Evolutionary conservation across 257 asterid genomes (phyloP).

Genomic region (Nicotiana benthamiana): DNA sequence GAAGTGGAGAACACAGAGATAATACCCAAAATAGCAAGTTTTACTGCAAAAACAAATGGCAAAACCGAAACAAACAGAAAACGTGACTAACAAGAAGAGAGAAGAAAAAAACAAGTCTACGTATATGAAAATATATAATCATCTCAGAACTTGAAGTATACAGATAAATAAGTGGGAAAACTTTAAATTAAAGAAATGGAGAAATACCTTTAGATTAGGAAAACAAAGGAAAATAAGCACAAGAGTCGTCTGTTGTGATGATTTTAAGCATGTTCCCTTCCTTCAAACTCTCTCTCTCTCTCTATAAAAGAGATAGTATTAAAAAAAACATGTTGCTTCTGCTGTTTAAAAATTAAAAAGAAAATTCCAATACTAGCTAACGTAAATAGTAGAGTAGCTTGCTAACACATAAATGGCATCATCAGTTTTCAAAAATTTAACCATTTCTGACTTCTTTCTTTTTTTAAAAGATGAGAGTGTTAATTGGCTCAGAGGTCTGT

Average conservation of each 20-base stretch:
- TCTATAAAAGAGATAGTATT: neutral
- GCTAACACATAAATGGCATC: neutral
- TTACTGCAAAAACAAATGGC: neutral
- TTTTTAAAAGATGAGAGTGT: neutral
- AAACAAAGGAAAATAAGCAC: slow-evolving; percentile 55
- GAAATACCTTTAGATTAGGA: slow-evolving; percentile 63
- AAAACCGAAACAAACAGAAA: neutral
- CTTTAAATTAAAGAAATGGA: slow-evolving; percentile 8
- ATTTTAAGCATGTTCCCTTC: slow-evolving; percentile 60
- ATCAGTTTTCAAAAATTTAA: neutral
- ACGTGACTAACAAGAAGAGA: too few relatives aligned
- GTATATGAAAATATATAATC: neutral
- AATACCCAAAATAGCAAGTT: neutral
- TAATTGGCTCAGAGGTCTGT: neutral
- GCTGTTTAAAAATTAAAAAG: too few relatives aligned
- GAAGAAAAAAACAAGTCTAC: neutral
- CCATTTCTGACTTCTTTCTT: neutral
- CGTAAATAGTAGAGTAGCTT: too few relatives aligned
- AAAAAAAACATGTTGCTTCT: slow-evolving; percentile 14
- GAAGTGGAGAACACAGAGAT: neutral
- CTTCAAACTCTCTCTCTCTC: too few relatives aligned
- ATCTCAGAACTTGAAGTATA: neutral
- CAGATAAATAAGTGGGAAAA: slow-evolving; percentile 2
- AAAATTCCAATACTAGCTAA: too few relatives aligned
- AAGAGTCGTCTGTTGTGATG: slow-evolving; percentile 53